Base-by-base conservation (phyloP, 371 early-diverging fungal species). In the Mortierella polycephala region DNA sequence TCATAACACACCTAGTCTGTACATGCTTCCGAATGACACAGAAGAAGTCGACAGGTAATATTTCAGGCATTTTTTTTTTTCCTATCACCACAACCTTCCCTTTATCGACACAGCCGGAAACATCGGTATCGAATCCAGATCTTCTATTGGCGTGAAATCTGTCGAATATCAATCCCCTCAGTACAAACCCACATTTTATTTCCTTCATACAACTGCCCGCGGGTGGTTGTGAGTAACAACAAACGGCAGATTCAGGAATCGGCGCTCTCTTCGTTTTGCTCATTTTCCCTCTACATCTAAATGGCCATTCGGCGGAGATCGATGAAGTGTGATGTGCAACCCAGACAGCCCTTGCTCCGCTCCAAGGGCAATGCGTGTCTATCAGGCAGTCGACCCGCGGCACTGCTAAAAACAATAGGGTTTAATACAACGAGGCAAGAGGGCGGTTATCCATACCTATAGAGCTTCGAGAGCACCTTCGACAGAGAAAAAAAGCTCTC, bases 1-100 rank as follows among this genome's bases (percentile, higher is more conserved):
- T 44, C 76, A 75, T 49, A 75, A 75, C 60, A 59, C 76, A 2
- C 13, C 62, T 0, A 75, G 71, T 21, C 64, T 71, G 0, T 75
- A 75, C 49, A 75, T 70, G 67, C 47, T 75, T 8, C 76, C 76
- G 7, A 75, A 75, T 21, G 76, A 75, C 53, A 71, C 76, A 10
- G 67, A 75, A 10, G 76, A 75, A 61, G 67, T 75, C 39, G 76
- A 75, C 53, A 75, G 76, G 76, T 75, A 70, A 50, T 30, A 30
- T 30, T 30, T 30, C 4, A 30, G 30, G 45, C 40, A 51, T 37
- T 55, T 44, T 18, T n/a, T 23, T 39, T 42, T 42, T n/a, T 39
- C 20, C 41, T 3, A 9, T 0, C 41, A n/a, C 18, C n/a, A 40
- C 16, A 6, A 12, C 44, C 20, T 3, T 40, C 44, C 44, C 20